A percentile compares a stretch with the other conserved stretches of the same genome.
phyloP scores from a whole-genome alignment of 371 early-diverging fungal genomes.

The Syncephalis fuscata region DNA sequence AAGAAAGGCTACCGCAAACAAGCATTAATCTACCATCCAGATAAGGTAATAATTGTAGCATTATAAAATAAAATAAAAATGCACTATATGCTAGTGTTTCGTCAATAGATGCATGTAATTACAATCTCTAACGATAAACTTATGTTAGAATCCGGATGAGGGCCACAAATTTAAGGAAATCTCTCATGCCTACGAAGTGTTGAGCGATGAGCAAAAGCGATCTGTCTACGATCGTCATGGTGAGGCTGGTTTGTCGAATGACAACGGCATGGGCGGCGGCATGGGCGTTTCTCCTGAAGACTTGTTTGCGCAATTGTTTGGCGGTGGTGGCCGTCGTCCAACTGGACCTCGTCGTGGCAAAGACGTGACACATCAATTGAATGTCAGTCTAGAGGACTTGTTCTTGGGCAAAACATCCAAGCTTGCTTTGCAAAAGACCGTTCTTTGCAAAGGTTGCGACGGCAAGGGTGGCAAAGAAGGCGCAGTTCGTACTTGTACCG shows the following conservation, averaged over 20 bases:
- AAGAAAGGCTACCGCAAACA: slow-evolving; percentile 85
- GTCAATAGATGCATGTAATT: no score
- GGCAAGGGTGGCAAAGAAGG: slow-evolving; percentile 67
- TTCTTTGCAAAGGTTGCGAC: slow-evolving; percentile 51
- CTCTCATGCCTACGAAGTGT: slow-evolving; percentile 86
- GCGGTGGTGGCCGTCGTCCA: slow-evolving; percentile 28
- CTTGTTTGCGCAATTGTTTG: slow-evolving; percentile 71
- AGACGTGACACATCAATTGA: slow-evolving; percentile 57
- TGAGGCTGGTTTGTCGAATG: slow-evolving; percentile 60
- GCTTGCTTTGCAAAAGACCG: slow-evolving; percentile 63
- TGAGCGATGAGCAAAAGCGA: slow-evolving; percentile 77
- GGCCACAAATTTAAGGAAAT: slow-evolving; percentile 82
- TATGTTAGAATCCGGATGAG: slow-evolving; percentile 57
- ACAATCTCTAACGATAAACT: no score
- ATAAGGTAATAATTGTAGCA: slow-evolving; percentile 47
- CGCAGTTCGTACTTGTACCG: slow-evolving; percentile 50
- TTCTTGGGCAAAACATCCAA: slow-evolving; percentile 77
- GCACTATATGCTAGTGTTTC: background rate
- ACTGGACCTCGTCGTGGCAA: slow-evolving; percentile 60
- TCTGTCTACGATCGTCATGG: slow-evolving; percentile 77
- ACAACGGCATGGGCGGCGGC: slow-evolving; percentile 26
- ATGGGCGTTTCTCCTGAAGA: slow-evolving; percentile 57
- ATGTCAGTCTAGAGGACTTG: slow-evolving; percentile 71
- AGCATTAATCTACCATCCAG: slow-evolving; percentile 91
- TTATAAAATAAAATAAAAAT: slow-evolving; percentile 8